phyloP scores from a whole-genome alignment of 768 basidiomycete genomes.

The Boletus insuetus region DNA sequence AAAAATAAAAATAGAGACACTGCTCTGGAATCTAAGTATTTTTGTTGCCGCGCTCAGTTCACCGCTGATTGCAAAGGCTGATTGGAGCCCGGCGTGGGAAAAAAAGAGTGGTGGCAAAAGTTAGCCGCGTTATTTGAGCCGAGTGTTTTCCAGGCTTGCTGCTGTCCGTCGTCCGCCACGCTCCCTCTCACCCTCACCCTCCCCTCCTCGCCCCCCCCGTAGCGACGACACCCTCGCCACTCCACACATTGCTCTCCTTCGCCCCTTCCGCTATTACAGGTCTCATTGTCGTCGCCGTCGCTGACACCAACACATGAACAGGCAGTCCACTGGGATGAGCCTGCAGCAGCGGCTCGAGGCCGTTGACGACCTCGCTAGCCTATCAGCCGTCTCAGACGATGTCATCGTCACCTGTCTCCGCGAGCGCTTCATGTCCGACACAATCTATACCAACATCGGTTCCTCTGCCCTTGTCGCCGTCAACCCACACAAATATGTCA shows the following conservation, averaged over 20 bases:
- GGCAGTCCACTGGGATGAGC: constrained; percentile 44
- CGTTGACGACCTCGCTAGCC: constrained; percentile 63
- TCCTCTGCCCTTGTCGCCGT: constrained; percentile 75
- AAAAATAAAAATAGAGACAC: not conserved
- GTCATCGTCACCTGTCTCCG: constrained; percentile 81
- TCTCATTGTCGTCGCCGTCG: not conserved
- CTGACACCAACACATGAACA: constrained; percentile 29
- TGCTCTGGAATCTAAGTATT: not conserved
- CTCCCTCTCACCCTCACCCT: constrained; percentile 8
- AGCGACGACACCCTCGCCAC: not conserved
- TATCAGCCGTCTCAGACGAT: constrained; percentile 75
- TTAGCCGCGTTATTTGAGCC: constrained; percentile 26
- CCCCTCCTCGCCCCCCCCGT: not conserved
- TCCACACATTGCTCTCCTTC: not conserved
- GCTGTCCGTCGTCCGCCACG: constrained; percentile 18
- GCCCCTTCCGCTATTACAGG: not conserved
- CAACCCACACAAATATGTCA: constrained; percentile 90
- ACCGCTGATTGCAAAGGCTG: not conserved
- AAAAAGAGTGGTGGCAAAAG: constrained; percentile 4
- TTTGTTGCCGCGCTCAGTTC: not conserved
- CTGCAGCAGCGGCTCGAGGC: constrained; percentile 71
- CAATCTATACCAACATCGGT: constrained; percentile 74
- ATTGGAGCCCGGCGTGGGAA: constrained; percentile 23
- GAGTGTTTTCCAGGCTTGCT: constrained; percentile 23
- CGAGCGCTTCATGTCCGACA: constrained; percentile 83